phyloP scores from a whole-genome alignment of 2,329 filamentous ascomycete species.

The Penicillium rolfsii region DNA sequence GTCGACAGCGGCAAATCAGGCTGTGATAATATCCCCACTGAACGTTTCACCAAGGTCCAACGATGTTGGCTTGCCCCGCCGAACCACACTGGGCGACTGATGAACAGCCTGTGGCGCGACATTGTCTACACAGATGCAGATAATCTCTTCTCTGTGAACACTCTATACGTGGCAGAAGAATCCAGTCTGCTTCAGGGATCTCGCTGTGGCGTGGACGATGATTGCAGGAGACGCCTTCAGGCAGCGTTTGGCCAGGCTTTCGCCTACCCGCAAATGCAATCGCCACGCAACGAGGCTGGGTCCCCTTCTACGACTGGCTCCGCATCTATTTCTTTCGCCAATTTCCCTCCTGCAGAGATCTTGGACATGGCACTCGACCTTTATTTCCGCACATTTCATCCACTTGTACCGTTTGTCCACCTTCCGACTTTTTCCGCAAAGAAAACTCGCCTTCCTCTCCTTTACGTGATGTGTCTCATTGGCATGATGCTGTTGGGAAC shows the following conservation, averaged over 20 bases:
- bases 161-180: conserved; percentile 27
- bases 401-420: conserved; percentile 57
- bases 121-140: conserved; percentile 42
- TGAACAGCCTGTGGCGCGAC: conserved; percentile 49
- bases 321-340: conserved; percentile 34
- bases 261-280: conserved; percentile 24
- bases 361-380: conserved; percentile 59
- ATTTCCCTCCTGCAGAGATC: conserved; percentile 56
- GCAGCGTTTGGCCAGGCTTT: conserved; percentile 38
- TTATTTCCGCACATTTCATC: conserved; percentile 59
- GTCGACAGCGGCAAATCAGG: conserved; percentile 28
- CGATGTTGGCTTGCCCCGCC: conserved; percentile 47
- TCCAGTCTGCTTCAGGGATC: conserved; percentile 36
- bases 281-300: conserved; percentile 20
- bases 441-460: conserved; percentile 50
- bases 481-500: conserved; percentile 57
- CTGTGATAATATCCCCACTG: conserved; percentile 41
- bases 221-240: conserved; percentile 47
- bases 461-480: conserved; percentile 58
- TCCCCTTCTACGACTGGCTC: conserved; percentile 28
- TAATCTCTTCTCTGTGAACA: conserved; percentile 43
- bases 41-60: conserved; percentile 49
- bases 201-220: conserved; percentile 46
- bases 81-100: conserved; percentile 44
- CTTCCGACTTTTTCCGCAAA: conserved; percentile 57